A percentile compares a stretch with the other conserved stretches of the same genome.
phyloP scores from a whole-genome alignment of 345 rosid species.

The Eucalyptus erythrocorys region DNA sequence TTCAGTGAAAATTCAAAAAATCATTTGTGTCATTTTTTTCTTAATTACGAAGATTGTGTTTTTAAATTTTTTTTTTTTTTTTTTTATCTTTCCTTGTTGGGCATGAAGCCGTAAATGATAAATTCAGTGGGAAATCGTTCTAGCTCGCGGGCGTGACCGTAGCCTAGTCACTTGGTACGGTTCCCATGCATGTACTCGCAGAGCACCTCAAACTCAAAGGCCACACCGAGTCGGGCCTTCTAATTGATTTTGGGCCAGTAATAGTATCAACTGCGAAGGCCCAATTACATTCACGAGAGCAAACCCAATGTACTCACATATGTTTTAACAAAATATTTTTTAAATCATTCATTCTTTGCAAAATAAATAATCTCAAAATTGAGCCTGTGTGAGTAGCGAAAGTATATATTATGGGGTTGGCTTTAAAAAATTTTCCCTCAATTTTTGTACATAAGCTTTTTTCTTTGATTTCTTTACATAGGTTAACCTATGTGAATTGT shows the following conservation, averaged over 20 bases:
- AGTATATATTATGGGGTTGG: not conserved
- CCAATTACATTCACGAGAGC: not conserved
- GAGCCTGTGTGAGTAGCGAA: not conserved
- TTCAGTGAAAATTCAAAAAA: not conserved
- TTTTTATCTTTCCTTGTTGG: not conserved
- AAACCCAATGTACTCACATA: not conserved
- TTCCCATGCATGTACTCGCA: not conserved
- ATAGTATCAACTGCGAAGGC: not conserved
- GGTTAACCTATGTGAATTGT: not conserved
- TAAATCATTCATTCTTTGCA: not conserved
- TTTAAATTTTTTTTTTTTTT: not conserved
- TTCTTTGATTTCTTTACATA: not conserved
- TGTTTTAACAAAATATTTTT: too few species aligned
- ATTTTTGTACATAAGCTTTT: too few species aligned
- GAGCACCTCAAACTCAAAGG: not conserved
- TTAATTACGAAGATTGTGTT: not conserved
- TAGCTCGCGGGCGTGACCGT: not conserved
- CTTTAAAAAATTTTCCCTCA: too few species aligned
- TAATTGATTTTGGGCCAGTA: not conserved
- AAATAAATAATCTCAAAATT: rapidly evolving
- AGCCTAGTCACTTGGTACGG: not conserved
- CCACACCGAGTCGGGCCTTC: not conserved
- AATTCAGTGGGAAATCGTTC: not conserved
- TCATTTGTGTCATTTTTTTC: not conserved
- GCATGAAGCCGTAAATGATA: not conserved